Evolutionary conservation across 2,329 filamentous ascomycete species (phyloP), one percentile per base, ranked within the genome.

Genomic region (Xylaria hypoxylon): DNA sequence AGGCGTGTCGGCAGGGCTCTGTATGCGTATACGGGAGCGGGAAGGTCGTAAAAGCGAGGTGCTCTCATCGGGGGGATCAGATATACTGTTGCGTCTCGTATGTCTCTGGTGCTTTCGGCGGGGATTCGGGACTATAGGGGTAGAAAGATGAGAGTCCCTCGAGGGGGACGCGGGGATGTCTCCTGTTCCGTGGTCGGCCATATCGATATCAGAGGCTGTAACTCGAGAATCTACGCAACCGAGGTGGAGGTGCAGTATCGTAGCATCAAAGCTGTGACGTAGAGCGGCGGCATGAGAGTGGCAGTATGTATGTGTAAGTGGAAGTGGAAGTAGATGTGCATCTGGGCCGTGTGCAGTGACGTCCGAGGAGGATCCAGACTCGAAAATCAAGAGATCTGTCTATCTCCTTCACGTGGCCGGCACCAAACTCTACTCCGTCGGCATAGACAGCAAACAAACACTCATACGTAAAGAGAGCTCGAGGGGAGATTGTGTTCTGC

Each of bases 11-110:
- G 65, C 40, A 48, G 74, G 76, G 42, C 76, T 78, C 10, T 80
- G 78, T 44, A 81, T 80, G 68, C 83, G 81, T 40, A 83, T 76
- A 13, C 77, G 81, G 26, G 82, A 81, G 63, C 79, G 78, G 5
- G 81, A 80, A 28, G 73, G 73, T 6, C 76, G 75, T 2, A 85
- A 73, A 10, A 85, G 75, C 4, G 84, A 78, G 15, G 83, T 83
- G 28, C 77, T 79, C 70, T 85, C 83, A 64, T 85, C 82, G 0
- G 79, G 71, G 1, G 66, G 42, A n/a, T 76, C 71, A 15, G 75
- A 71, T 42, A 65, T 19, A 44, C 75, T 76, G 31, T 69, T 68
- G 24, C 72, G 72, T 56, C 75, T 71, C 19, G 56, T 50, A 62
- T 65, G 68, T 64, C 72, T 70, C n/a, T 72, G 59, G 58, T 69